Evolutionary conservation across 169 alveolate species (phyloP).

Genomic region (Besnoitia besnoiti): DNA sequence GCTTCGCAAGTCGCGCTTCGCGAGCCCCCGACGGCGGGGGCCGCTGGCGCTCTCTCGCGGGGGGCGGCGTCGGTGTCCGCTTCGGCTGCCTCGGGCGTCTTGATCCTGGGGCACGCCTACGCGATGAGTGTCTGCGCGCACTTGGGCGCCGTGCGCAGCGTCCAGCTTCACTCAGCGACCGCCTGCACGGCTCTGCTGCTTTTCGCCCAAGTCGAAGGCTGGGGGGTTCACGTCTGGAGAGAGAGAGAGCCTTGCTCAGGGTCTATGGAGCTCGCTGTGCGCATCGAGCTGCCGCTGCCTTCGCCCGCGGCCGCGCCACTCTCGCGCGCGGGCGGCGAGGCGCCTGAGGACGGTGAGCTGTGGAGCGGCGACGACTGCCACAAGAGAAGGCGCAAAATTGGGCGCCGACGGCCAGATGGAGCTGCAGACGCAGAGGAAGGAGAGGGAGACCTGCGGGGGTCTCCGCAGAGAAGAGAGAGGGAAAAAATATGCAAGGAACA

Average conservation of each 20-base stretch:
- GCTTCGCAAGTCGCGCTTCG: too few species aligned
- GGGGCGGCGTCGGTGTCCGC: background rate
- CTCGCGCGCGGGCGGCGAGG: background rate
- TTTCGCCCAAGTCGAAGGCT: background rate
- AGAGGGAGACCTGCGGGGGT: too few species aligned
- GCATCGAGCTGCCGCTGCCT: background rate
- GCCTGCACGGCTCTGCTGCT: slow-evolving; percentile 26
- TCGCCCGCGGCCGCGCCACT: background rate
- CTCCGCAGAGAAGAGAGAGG: background rate
- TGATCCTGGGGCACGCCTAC: background rate
- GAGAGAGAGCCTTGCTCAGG: slow-evolving; percentile 20
- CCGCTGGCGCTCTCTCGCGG: too few species aligned
- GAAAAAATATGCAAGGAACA: background rate
- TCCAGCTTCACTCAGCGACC: background rate
- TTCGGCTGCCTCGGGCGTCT: background rate
- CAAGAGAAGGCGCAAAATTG: too few species aligned
- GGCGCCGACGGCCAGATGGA: too few species aligned
- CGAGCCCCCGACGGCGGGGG: too few species aligned
- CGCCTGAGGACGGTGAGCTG: slow-evolving; percentile 28
- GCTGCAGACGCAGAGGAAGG: too few species aligned
- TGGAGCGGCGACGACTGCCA: background rate
- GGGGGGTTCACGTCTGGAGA: background rate
- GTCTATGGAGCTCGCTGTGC: background rate
- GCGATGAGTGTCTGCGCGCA: slow-evolving; percentile 12
- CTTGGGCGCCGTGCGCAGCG: background rate